Base-by-base conservation (phyloP, 2,329 filamentous ascomycete genomes). In the Colletotrichum sp. region DNA sequence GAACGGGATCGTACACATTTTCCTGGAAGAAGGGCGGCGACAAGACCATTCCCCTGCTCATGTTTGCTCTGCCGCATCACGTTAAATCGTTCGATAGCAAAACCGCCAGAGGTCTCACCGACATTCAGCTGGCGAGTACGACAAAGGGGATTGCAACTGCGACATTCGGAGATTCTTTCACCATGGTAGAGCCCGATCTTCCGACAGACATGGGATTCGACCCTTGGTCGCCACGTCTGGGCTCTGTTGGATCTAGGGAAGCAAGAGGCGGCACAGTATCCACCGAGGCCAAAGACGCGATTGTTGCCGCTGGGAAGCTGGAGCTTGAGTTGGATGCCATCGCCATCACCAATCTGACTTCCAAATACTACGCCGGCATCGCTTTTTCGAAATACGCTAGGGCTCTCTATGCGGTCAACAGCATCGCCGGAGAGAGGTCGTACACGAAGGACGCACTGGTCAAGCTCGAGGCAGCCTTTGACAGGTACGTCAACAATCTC, bases 281-380 rank as follows among this genome's bases (percentile, higher is more conserved):
- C 12, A 78, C 81, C 2, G 84, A 86, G 12, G 89, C 90, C 5
- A 89, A 91, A 75, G 81, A 87, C 4, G 84, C 86, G 3, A 92
- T 95, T 55, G 83, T 85, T 22, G 84, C 87, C 2, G 85, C 91
- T 15, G 92, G 93, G 11, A 87, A 88, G 30, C 88, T 86, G 25
- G 95, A 98, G 83, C 86, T 96, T 2, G 88, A 89, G 2, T 91
- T 95, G 83, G 89, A 94, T 80, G 93, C 96, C 81, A 82, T 86
- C 6, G 84, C 86, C 0, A 91, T 95, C 80, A 91, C 91, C 8
- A 90, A 95, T 77, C 86, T 94, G 63, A 90, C 95, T 81, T 96
- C 94, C 76, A 95, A 96, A 90, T 98, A 98, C 84, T 97, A 92
- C 83, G 93, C 93, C 78, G 95, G 95, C 72, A 98, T 95, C 86